Base-by-base conservation (phyloP, 1,139 yeast species). In the Ogataea hybrid region DNA sequence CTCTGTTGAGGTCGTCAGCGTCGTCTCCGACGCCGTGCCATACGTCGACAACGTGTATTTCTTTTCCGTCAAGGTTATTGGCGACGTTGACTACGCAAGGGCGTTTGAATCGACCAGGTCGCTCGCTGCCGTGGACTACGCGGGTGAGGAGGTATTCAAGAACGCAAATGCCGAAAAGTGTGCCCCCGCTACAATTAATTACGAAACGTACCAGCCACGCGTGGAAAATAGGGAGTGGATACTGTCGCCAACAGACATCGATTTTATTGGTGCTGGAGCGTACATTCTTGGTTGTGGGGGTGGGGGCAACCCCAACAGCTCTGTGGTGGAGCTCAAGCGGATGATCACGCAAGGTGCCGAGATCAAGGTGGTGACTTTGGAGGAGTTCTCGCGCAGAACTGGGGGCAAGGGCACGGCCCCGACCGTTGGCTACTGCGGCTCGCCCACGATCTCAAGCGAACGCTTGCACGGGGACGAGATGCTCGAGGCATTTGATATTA, bases 221-320 rank as follows among this genome's bases (percentile, higher is more conserved):
- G 55, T 72, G 18, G 64, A 56, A 35, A 39, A 29, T 2, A 44
- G 64, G 4, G 43, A 41, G 25, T 46, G 48, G 46, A 37, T 37
- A 7, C 29, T 41, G 6, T 32, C 31, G 2, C 36, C 47, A 31
- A 21, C 37, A 25, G 51, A 48, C 49, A 49, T 72, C 43, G 73
- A 70, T 29, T 69, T 62, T 41, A 51, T 72, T 27, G 56, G 70
- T 23, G 57, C 65, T 29, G 77, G 77, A 3, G 59, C 71, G 9
- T 72, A 71, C 46, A 68, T 71, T 37, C 61, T 72, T n/a, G 77
- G 77, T 1, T 70, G 75, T 52, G 77, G 75, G 6, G 77, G 77
- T 15, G 77, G 77, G 17, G 77, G 77, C 21, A 64, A 67, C 33
- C 75, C 77, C n/a, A 65, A 69, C 46, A 58, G 72, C 4, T 56